phyloP scores from a whole-genome alignment of 1,139 yeast genomes.

The Zygosaccharomyces sapae region DNA sequence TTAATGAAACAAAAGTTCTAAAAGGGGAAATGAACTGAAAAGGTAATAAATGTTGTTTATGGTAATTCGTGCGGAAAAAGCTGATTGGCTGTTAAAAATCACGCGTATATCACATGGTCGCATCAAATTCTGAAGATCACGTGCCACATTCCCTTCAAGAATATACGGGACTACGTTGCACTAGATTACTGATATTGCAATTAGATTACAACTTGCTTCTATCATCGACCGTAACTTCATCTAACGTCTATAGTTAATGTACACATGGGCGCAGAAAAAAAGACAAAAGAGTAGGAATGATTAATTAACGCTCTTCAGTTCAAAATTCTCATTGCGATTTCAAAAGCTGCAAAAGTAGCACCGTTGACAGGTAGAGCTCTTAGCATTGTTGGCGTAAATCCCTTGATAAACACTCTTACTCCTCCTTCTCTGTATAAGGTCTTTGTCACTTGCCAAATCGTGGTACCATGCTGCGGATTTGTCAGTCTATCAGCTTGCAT shows the following conservation, averaged over 20 bases:
- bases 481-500: conserved; percentile 78
- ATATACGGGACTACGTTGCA: no score
- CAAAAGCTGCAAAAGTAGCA: conserved; percentile 90
- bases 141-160: not conserved
- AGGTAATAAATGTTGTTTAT: not conserved
- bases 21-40: not conserved
- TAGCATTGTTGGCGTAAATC: conserved; percentile 82
- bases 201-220: no score
- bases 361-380: conserved; percentile 98
- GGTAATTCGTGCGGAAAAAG: not conserved
- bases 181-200: no score
- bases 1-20: not conserved
- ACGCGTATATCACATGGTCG: no score
- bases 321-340: conserved; percentile 62
- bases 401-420: conserved; percentile 73
- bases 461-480: conserved; percentile 36
- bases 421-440: conserved; percentile 57
- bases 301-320: not conserved
- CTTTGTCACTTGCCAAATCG: conserved; percentile 49
- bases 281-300: not conserved
- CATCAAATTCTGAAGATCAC: no score
- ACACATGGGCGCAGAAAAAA: not conserved
- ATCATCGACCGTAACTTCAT: not conserved
- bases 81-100: no score
- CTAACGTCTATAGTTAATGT: not conserved